Conservation (phyloP, 2,329 filamentous ascomycete genomes). For the Drechslera avenae region DNA sequence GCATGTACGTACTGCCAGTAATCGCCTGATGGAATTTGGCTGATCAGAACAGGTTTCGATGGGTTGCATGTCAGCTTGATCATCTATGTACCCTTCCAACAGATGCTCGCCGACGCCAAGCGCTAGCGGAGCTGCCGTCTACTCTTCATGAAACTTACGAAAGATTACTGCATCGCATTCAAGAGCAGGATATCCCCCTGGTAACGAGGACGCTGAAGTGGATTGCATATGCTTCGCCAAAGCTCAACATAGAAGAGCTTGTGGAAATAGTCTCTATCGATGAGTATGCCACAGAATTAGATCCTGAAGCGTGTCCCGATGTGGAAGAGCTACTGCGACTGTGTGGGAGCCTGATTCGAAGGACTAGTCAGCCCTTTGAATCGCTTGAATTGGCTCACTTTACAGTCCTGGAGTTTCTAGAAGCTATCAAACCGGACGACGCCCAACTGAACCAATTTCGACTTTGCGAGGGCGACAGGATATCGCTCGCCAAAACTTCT, state of each 20-base stretch:
- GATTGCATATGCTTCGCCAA: neutral
- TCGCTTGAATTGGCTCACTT: constrained; percentile 14
- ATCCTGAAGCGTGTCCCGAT: constrained; percentile 9
- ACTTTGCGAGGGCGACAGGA: neutral
- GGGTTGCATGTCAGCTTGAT: constrained; percentile 41
- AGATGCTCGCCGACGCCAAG: constrained; percentile 25
- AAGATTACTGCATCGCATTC: constrained; percentile 29
- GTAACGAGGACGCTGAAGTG: constrained; percentile 9
- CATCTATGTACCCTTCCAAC: constrained; percentile 24
- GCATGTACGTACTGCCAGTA: constrained; percentile 20
- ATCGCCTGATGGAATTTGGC: too few relatives aligned
- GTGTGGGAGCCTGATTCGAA: constrained; percentile 17
- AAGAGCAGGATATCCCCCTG: neutral
- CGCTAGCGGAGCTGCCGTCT: constrained; percentile 30
- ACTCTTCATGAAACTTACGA: constrained; percentile 30
- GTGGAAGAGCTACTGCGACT: constrained; percentile 6
- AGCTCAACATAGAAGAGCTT: constrained; percentile 5
- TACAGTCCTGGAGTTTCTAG: constrained; percentile 14
- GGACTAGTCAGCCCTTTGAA: neutral
- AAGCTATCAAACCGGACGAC: neutral
- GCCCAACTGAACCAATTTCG: neutral
- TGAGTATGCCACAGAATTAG: neutral
- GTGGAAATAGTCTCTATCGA: constrained; percentile 14
- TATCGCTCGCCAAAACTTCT: neutral
- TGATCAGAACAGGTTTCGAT: constrained; percentile 24